Evolutionary conservation across 441 rosid genomes (phyloP).

Genomic region (Syzygium malaccense): DNA sequence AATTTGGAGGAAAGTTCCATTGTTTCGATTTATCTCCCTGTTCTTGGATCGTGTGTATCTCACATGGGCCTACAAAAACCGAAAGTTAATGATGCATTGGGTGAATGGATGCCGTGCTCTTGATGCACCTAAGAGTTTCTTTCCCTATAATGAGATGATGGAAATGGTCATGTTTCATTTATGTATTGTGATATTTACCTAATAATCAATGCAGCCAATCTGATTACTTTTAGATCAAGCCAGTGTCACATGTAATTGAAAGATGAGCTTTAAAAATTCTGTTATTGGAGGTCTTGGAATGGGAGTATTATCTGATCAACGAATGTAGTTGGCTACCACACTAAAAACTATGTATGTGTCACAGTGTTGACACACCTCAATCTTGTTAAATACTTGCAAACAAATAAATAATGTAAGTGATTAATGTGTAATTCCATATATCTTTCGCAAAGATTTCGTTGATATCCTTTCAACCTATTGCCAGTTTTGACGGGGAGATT

Average conservation of each 20-base stretch:
- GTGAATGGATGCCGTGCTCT: background rate
- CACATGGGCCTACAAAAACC: background rate
- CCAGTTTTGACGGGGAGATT: background rate
- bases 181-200: background rate
- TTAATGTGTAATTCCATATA: background rate
- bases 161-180: background rate
- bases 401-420: background rate
- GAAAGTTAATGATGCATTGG: background rate
- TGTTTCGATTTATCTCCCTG: background rate
- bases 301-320: background rate
- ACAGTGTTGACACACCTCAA: background rate
- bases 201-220: background rate
- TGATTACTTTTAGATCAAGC: fast-evolving
- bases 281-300: background rate
- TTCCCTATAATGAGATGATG: background rate
- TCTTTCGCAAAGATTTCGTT: background rate
- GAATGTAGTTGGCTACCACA: background rate
- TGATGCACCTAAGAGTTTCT: background rate
- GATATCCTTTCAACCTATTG: background rate
- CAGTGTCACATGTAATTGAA: background rate
- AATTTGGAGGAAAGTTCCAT: background rate
- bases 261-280: background rate
- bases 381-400: background rate
- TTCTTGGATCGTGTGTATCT: background rate
- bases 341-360: background rate